Base-by-base conservation (phyloP, 2,329 filamentous ascomycete species). In the Cladophialophora immunda region DNA sequence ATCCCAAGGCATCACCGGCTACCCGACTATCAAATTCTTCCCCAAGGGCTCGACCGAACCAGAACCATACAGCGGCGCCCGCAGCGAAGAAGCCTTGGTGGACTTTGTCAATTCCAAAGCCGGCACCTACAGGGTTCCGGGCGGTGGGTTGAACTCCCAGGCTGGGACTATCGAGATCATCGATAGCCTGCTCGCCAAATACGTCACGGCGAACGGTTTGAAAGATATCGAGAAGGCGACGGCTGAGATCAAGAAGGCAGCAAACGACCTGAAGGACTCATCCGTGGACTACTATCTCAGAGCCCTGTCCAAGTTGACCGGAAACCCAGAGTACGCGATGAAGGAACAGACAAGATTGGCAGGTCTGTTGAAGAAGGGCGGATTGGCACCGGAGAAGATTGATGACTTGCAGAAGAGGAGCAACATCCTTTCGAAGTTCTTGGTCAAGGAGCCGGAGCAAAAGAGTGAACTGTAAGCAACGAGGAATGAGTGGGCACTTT, bases 21-120 rank as follows among this genome's bases (percentile, higher is more conserved):
- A 96, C 86, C 95, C 95, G 58, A 99, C 95, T 70, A 97, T 99
- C 85, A 97, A 97, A 84, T 99, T 90, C 87, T 99, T 97, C 87
- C 87, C 93, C 73, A 91, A 91, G 79, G 94, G 93, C 73, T 92
- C 89, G 76, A 91, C 86, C 70, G 88, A 91, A 76, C 80, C 89
- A 54, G 85, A 90, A 74, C 77, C 84, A 54, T 99, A 97, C 86
- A 82, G 84, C 62, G 90, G 91, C 68, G 92, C 87, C 69, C 94
- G 95, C 72, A 83, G 84, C 58, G 93, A 97, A 84, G 84, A 86
- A 55, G 91, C 89, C 71, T 84, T 99, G 50, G 79, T 98, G 72
- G 79, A 86, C 4, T 99, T 91, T 83, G 78, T 99, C 81, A 99
- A 99, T 85, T 85, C 89, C 74, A 92, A 97, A 83, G 87, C 93